Evolutionary conservation across 345 rosid species (phyloP), one percentile per base, ranked within the genome.

Genomic region (Dovyalis caffra): DNA sequence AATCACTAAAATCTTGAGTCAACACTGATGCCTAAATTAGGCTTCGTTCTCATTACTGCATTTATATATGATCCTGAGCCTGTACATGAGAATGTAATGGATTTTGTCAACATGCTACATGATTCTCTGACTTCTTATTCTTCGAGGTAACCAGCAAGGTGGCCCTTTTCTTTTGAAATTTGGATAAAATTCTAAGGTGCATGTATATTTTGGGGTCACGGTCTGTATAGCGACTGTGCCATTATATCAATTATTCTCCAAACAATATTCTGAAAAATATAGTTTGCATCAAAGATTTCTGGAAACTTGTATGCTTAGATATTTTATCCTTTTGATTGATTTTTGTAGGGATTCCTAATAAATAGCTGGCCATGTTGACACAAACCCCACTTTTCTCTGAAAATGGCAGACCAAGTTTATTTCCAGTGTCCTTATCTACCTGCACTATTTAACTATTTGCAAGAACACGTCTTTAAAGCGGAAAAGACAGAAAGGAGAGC

Each of bases 361-460:
- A 37, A 71, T 8, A 53, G 65, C 64, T 64, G 71, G 53, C 71
- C 71, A 66, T 66, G 71, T 66, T 74, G 56, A 25, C 35, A 4
- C 29, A n/a, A 40, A 20, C 75, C 60, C 75, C 68, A 6, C 32
- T 21, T 68, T 26, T 37, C 40, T 29, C 75, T 0, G 28, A 21
- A 29, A 73, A 73, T 64, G 69, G 69, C 76, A 64, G 69, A 31
- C 76, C 76, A 43, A 31, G 16, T 61, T 45, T 28, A 9, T 71
- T 58, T 37, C 33, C 10, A 11, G 3, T 33, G 20, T 21, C 43
- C 43, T 34, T 2, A 21, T 26, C 15, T 32, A 38, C 56, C 34
- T 21, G 9, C 8, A n/a, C 70, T 10, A 25, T 15, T 1, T 43
- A 45, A 0, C 66, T 58, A 35, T 70, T n/a, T 56, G 47, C 38